Conservation (phyloP, 2,329 filamentous ascomycete species). For the Colletotrichum spaethianum region DNA sequence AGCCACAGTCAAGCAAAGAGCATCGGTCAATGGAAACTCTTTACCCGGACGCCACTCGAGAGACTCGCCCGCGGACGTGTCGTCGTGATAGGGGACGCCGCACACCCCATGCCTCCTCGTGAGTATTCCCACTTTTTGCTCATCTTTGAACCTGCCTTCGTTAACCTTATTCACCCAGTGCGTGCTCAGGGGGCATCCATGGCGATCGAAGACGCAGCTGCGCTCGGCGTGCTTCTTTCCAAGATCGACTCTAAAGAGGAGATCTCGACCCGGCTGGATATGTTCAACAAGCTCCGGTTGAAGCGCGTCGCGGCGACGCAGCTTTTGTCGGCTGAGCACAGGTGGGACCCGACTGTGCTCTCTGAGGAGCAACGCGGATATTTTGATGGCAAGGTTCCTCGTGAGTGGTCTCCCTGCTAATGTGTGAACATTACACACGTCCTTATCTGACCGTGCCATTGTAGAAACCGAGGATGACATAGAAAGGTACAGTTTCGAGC, state of each 20-base stretch:
- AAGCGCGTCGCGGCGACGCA: slow-evolving; percentile 14
- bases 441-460: background rate
- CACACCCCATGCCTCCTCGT: slow-evolving; percentile 15
- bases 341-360: slow-evolving; percentile 3
- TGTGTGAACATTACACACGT: background rate
- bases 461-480: background rate
- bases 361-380: background rate
- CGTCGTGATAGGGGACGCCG: slow-evolving; percentile 8
- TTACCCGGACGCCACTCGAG: background rate
- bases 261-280: background rate
- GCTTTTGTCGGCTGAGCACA: slow-evolving; percentile 3
- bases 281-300: slow-evolving; percentile 6
- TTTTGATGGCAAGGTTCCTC: slow-evolving; percentile 3
- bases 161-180: background rate
- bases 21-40: slow-evolving; percentile 9
- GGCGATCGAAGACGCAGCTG: slow-evolving; percentile 13
- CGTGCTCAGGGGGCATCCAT: slow-evolving; percentile 14
- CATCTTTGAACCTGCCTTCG: background rate
- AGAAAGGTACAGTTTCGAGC: background rate
- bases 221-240: slow-evolving; percentile 10
- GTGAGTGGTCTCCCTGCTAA: background rate
- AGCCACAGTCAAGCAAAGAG: background rate
- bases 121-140: background rate
- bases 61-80: slow-evolving; percentile 7
- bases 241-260: background rate